A percentile compares a stretch with the other conserved stretches of the same genome.
Conservation (phyloP, 2,329 filamentous ascomycete genomes). For the Lizonia empirigonia region DNA sequence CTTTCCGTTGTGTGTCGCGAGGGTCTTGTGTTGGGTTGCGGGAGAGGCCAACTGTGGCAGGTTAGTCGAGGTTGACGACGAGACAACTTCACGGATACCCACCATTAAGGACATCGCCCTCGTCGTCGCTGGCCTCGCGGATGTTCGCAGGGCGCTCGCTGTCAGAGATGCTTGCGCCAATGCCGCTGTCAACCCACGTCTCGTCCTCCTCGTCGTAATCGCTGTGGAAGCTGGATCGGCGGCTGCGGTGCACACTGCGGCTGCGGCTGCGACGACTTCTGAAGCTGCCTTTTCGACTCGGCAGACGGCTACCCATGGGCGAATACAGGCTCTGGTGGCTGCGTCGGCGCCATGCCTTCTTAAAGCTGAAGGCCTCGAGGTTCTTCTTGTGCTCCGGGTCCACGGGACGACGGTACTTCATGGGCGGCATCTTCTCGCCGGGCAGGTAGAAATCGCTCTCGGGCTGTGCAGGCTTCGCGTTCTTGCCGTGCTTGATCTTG, state of each 20-base stretch:
- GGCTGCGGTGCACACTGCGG: constrained; percentile 35
- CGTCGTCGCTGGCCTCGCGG: constrained; percentile 53
- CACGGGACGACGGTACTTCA: constrained; percentile 57
- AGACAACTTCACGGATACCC: constrained; percentile 22
- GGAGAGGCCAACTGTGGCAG: constrained; percentile 41
- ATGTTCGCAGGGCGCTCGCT: constrained; percentile 43
- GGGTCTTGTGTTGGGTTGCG: constrained; percentile 43
- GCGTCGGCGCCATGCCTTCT: constrained; percentile 54
- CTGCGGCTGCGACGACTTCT: constrained; percentile 40
- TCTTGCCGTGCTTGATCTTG: constrained; percentile 36
- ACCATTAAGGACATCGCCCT: constrained; percentile 54
- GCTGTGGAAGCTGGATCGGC: constrained; percentile 45
- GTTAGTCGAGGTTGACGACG: constrained; percentile 23
- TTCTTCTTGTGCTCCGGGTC: constrained; percentile 58
- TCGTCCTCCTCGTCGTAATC: constrained; percentile 43
- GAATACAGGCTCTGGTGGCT: constrained; percentile 54
- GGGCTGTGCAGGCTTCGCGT: constrained; percentile 42
- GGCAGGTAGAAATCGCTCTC: constrained; percentile 57
- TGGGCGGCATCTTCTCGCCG: constrained; percentile 57
- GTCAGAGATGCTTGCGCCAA: constrained; percentile 42
- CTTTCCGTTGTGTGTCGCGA: constrained; percentile 32
- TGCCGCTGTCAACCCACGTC: constrained; percentile 44
- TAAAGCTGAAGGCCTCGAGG: constrained; percentile 56
- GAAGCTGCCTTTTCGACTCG: constrained; percentile 48
- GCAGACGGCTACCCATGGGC: constrained; percentile 56